A percentile compares a stretch with the other conserved stretches of the same genome.
phyloP scores from a whole-genome alignment of 352 stramenopile species.

The Pythium folliculosum region DNA sequence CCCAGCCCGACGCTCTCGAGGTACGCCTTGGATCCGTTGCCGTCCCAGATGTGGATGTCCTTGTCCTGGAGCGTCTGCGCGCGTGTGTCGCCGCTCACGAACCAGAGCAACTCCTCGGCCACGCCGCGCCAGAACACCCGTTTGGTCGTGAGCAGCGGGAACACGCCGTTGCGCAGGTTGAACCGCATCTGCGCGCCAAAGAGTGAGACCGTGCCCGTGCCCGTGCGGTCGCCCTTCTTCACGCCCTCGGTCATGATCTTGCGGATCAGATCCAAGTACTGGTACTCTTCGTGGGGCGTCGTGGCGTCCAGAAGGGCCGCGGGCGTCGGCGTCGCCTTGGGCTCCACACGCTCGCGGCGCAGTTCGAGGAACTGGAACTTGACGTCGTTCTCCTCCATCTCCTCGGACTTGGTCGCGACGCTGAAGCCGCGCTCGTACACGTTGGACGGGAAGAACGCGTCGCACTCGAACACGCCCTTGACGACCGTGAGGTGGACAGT shows the following conservation, averaged over 20 bases:
- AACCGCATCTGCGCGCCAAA: conserved; percentile 99
- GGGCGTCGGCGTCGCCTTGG: conserved; percentile 18
- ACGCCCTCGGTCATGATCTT: conserved; percentile 96
- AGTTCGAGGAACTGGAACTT: conserved; percentile 81
- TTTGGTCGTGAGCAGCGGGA: conserved; percentile 99
- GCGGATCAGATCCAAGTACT: conserved; percentile 92
- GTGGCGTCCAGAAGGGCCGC: conserved; percentile 35
- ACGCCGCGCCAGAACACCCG: conserved; percentile 99
- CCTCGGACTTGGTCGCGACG: conserved; percentile 43
- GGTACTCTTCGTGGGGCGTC: conserved; percentile 37
- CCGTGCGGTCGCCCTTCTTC: conserved; percentile 95
- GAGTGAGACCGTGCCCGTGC: conserved; percentile 97
- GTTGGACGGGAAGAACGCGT: conserved; percentile 91
- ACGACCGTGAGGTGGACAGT: conserved; percentile 92
- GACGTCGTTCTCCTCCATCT: conserved; percentile 78
- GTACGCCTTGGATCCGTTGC: conserved; percentile 97
- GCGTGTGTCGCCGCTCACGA: conserved; percentile 97
- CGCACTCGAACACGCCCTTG: conserved; percentile 87
- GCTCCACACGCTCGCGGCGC: conserved; percentile 31
- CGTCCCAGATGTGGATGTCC: conserved; percentile 99
- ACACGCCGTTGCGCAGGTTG: conserved; percentile 91
- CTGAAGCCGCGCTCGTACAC: conserved; percentile 58
- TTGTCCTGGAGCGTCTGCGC: conserved; percentile 96
- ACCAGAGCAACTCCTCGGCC: conserved; percentile 99
- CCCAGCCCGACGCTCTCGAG: conserved; percentile 91